Base-by-base conservation (phyloP, 352 stramenopile genomes). In the Phytophthora chlamydospora region DNA sequence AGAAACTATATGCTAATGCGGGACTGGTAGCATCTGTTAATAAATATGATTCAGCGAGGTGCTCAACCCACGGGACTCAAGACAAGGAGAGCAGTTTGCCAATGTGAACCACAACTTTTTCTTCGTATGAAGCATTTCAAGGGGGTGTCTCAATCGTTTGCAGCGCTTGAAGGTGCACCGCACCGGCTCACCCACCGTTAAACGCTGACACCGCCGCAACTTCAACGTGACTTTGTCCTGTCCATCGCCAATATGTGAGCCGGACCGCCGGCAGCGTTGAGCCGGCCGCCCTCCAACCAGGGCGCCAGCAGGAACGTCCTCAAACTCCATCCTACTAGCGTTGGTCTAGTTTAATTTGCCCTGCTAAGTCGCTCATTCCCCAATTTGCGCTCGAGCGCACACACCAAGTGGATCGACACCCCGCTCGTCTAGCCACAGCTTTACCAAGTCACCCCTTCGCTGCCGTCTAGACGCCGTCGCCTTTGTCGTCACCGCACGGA, bases 181-280 rank as follows among this genome's bases (percentile, higher is more conserved):
- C 41, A 51, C 41, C 41, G 41, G 41, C 52, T 60, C 41, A 45
- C 31, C 17, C 32, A 45, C 24, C 35, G 34, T 51, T 45, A 46
- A 51, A 51, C 29, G 24, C 4, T 29, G 24, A 29, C 4, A 29
- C 7, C 12, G 32, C 32, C 29, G 39, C 13, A 53, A 16, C 57
- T 66, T 66, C 48, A 66, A 65, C 40, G 35, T 52, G 32, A 21
- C 31, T 14, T n/a, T 39, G 46, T n/a, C 57, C 49, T 52, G 58
- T 66, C 42, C 49, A 44, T 38, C 29, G 31, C 31, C 41, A 13
- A 29, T 33, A n/a, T n/a, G 24, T 60, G 50, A 55, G 41, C 58
- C 41, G 58, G 46, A 46, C 46, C 56, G 39, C 46, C 56, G 17
- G 38, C 31, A 52, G 51, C 34, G 31, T 24, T 24, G 21, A 24